These are phyloP conservation scores for Trametopsis cervina DNA, from an alignment of 768 basidiomycete species.

Conservation along the genomic window DNA sequence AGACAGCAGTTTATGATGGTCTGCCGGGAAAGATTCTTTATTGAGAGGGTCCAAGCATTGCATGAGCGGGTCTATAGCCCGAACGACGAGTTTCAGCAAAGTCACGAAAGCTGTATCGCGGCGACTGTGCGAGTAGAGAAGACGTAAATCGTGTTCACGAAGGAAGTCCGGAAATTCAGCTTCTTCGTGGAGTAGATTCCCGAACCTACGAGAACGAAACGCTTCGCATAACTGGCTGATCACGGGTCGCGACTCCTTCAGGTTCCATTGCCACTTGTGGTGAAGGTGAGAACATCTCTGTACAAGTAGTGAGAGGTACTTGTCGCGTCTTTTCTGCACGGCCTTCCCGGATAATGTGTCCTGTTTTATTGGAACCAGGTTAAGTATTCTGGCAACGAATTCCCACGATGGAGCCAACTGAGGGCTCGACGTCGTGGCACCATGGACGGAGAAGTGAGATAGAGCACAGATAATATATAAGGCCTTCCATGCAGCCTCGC, in stretches of 20 bases:
- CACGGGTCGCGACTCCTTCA: constrained; percentile 45
- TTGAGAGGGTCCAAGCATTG: constrained; percentile 20
- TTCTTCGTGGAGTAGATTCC: constrained; percentile 55
- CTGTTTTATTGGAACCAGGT: constrained; percentile 48
- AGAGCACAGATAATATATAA: constrained; percentile 66
- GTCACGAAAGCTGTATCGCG: constrained; percentile 71
- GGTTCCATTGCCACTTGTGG: constrained; percentile 71
- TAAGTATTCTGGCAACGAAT: constrained; percentile 49
- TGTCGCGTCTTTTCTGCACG: constrained; percentile 50
- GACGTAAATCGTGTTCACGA: constrained; percentile 41
- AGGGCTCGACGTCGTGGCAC: constrained; percentile 32
- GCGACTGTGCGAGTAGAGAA: constrained; percentile 42
- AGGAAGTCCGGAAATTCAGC: constrained; percentile 72
- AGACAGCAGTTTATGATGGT: constrained; percentile 62
- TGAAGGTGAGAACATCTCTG: constrained; percentile 70
- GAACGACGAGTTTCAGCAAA: constrained; percentile 77
- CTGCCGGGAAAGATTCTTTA: constrained; percentile 27
- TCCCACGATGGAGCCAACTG: constrained; percentile 60
- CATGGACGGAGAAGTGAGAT: constrained; percentile 68
- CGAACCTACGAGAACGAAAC: constrained; percentile 72
- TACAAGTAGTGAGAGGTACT: constrained; percentile 63
- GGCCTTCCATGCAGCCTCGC: constrained; percentile 68
- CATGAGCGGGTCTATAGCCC: constrained; percentile 29
- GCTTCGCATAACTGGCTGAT: constrained; percentile 63
- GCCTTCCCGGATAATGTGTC: constrained; percentile 37